These are phyloP conservation scores for Talinum fruticosum DNA, from an alignment of 148 eudicot species.

Conservation along the genomic window DNA sequence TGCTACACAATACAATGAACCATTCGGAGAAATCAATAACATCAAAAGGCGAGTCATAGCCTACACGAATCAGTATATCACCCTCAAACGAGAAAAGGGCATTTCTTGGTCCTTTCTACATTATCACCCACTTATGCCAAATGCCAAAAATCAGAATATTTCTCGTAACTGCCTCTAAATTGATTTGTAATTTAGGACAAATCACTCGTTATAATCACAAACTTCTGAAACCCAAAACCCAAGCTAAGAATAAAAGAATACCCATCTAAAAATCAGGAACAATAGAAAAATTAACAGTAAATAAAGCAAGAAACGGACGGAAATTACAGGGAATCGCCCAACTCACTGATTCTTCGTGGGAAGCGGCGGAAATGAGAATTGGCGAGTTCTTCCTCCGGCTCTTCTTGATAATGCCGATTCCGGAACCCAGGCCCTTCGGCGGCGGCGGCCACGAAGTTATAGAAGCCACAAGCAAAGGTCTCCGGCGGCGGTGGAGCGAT, in stretches of 20 bases:
- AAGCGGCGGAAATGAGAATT: constrained; percentile 51
- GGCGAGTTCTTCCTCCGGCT: constrained; percentile 23
- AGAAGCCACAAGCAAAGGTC: constrained; percentile 5
- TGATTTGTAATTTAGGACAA: background rate
- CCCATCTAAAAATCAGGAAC: too few species aligned
- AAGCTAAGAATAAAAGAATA: background rate
- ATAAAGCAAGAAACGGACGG: background rate
- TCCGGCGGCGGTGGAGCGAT: constrained; percentile 22
- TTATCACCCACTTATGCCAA: background rate
- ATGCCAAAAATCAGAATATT: background rate
- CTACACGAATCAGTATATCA: background rate
- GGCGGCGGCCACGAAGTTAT: background rate
- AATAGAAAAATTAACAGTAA: background rate
- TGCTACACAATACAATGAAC: background rate
- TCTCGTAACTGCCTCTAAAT: background rate
- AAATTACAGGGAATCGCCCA: constrained; percentile 2
- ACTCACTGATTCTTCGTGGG: constrained; percentile 72
- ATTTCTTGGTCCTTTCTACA: background rate
- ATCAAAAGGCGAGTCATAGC: background rate
- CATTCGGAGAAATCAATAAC: background rate
- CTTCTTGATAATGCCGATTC: constrained; percentile 14
- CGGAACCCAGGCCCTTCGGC: constrained; percentile 6
- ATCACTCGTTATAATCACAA: background rate
- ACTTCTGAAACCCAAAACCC: background rate
- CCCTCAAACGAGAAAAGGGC: background rate